Percentiles rank a stretch among this genome's conserved stretches.
Conservation (phyloP, 768 basidiomycete species). For the Panaeolus cyanescens region DNA sequence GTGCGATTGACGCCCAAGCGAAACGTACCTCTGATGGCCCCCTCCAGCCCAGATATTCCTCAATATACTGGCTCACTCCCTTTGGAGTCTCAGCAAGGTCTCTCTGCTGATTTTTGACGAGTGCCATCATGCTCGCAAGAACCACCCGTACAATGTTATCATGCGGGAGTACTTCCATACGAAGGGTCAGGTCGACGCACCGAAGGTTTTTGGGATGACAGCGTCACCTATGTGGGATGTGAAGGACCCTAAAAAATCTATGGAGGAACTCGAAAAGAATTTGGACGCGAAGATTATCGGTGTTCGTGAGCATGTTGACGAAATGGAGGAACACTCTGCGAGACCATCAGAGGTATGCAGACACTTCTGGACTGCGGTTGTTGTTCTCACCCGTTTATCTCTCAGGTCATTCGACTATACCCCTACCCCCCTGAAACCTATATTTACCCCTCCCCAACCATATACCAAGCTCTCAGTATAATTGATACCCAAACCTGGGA, state of each 20-base stretch:
- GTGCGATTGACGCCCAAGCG: slow-evolving; percentile 9
- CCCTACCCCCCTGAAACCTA: slow-evolving; percentile 51
- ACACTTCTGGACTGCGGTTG: not conserved
- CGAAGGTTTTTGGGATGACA: slow-evolving; percentile 92
- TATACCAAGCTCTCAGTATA: slow-evolving; percentile 36
- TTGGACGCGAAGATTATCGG: slow-evolving; percentile 75
- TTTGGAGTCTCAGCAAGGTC: slow-evolving; percentile 72
- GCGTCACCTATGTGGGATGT: slow-evolving; percentile 88
- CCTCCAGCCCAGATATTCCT: slow-evolving; percentile 76
- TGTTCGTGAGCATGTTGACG: slow-evolving; percentile 68
- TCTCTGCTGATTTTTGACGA: slow-evolving; percentile 81
- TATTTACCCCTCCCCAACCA: slow-evolving; percentile 54
- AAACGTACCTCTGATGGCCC: not conserved
- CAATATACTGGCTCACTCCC: slow-evolving; percentile 78
- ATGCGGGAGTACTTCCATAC: slow-evolving; percentile 67
- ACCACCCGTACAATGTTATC: slow-evolving; percentile 77
- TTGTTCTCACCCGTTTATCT: not conserved
- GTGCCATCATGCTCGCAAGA: slow-evolving; percentile 76
- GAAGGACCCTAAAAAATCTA: slow-evolving; percentile 63
- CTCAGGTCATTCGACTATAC: slow-evolving; percentile 62
- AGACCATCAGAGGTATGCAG: slow-evolving; percentile 63
- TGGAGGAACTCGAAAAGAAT: slow-evolving; percentile 66
- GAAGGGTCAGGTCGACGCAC: slow-evolving; percentile 44
- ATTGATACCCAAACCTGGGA: slow-evolving; percentile 46
- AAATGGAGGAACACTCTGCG: slow-evolving; percentile 62